phyloP scores from a whole-genome alignment of 1,284 basidiomycete species.

The Trichosporon sp. region DNA sequence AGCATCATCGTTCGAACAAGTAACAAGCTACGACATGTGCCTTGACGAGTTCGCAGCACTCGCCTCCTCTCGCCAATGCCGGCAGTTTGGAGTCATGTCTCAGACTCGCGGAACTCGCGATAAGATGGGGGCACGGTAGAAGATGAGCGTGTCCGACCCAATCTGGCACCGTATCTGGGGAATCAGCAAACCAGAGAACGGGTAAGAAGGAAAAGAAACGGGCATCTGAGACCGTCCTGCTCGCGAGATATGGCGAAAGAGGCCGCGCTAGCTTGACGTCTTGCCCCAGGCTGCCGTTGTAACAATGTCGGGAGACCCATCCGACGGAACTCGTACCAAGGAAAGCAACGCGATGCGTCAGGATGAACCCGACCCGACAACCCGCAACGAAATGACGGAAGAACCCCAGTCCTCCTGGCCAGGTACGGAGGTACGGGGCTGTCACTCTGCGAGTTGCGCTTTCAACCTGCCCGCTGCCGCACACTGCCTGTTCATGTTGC shows the following conservation, averaged over 20 bases:
- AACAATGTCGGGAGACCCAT: not conserved
- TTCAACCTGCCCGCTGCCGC: not conserved
- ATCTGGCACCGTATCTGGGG: not conserved
- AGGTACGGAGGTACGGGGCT: not conserved
- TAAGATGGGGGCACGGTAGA: not conserved
- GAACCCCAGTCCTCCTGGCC: not conserved
- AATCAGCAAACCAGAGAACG: not conserved
- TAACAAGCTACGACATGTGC: not conserved
- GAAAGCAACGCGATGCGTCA: not conserved
- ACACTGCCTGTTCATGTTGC: too few species aligned
- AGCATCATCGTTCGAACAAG: not conserved
- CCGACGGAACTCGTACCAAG: not conserved
- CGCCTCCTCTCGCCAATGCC: not conserved
- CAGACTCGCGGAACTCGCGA: not conserved
- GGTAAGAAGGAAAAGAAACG: conserved; percentile 10
- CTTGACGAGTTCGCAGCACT: not conserved
- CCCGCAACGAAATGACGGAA: conserved; percentile 4
- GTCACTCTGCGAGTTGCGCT: not conserved
- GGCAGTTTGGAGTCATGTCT: not conserved
- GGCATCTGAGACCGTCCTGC: not conserved
- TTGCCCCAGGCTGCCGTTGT: not conserved
- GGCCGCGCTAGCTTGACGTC: not conserved
- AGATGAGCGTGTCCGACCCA: not conserved
- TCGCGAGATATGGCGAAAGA: not conserved
- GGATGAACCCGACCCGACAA: not conserved